These are phyloP conservation scores for Thielaviopsis euricoi DNA, from an alignment of 2,329 filamentous ascomycete species.

Conservation along the genomic window DNA sequence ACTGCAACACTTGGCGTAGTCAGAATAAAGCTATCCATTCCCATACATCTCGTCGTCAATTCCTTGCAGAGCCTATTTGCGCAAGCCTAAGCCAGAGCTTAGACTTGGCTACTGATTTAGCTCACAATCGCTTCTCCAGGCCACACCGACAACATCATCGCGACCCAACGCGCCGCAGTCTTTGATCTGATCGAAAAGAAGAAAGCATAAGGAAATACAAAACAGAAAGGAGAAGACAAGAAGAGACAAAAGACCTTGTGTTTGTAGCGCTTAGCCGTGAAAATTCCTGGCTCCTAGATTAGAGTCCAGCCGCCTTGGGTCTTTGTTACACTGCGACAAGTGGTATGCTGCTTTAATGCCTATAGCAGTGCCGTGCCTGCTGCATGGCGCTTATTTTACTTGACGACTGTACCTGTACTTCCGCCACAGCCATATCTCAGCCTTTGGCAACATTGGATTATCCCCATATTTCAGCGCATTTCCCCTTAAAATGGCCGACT, in stretches of 20 bases:
- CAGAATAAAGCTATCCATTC: no score
- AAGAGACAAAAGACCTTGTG: not conserved
- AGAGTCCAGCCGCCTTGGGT: not conserved
- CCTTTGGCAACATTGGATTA: not conserved
- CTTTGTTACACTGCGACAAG: not conserved
- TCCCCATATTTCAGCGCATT: not conserved
- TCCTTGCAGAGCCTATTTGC: no score
- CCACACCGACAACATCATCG: not conserved
- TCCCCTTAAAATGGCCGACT: conserved; percentile 21
- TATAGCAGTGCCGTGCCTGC: not conserved
- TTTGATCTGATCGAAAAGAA: not conserved
- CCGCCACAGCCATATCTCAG: not conserved
- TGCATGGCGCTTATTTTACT: not conserved
- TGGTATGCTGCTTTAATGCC: not conserved
- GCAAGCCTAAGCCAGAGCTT: no score
- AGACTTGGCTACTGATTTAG: not conserved
- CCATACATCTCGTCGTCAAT: no score
- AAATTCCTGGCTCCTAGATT: not conserved
- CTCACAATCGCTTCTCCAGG: not conserved
- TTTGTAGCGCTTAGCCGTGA: not conserved
- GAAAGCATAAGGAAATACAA: no score
- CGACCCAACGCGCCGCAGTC: not conserved
- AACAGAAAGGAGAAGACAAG: no score
- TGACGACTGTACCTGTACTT: not conserved
- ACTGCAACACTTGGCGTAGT: no score